Evolutionary conservation across 805 yeast genomes (phyloP).

Genomic region (Danielozyma ontarioensis): DNA sequence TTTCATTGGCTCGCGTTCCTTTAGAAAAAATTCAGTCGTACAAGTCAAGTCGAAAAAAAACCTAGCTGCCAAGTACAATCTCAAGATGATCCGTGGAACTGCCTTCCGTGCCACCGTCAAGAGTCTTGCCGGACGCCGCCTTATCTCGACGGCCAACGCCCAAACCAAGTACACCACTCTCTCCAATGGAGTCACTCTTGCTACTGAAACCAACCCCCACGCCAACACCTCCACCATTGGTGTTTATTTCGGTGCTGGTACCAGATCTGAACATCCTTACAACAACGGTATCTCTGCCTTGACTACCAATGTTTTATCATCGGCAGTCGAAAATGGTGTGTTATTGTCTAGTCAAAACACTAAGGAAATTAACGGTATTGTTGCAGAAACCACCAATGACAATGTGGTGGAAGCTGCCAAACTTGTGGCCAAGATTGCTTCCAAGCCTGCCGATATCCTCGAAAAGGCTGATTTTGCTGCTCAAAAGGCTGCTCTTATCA

Average conservation of each 20-base stretch:
- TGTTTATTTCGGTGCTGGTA: constrained; percentile 70
- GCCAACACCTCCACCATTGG: constrained; percentile 61
- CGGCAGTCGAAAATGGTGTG: constrained; percentile 48
- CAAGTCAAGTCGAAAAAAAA: constrained; percentile 6
- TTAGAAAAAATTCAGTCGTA: constrained; percentile 3
- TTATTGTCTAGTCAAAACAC: constrained; percentile 47
- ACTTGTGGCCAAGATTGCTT: constrained; percentile 42
- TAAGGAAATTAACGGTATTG: constrained; percentile 62
- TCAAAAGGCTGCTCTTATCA: constrained; percentile 42
- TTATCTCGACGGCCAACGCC: constrained; percentile 51
- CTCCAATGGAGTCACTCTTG: constrained; percentile 69
- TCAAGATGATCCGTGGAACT: constrained; percentile 38
- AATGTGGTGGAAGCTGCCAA: constrained; percentile 49
- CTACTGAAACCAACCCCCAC: constrained; percentile 57
- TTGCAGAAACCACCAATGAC: constrained; percentile 50
- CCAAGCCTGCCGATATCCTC: constrained; percentile 31
- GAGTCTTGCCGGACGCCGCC: constrained; percentile 42
- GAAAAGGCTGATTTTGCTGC: constrained; percentile 43
- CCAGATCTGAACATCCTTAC: constrained; percentile 73
- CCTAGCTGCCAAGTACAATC: constrained; percentile 3
- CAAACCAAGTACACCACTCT: constrained; percentile 68
- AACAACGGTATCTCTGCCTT: constrained; percentile 77
- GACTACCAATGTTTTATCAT: constrained; percentile 47
- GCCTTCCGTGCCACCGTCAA: constrained; percentile 26
- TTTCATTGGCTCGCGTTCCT: constrained; percentile 13